Conservation (phyloP, 148 eudicot genomes). For the Cornus florida region DNA sequence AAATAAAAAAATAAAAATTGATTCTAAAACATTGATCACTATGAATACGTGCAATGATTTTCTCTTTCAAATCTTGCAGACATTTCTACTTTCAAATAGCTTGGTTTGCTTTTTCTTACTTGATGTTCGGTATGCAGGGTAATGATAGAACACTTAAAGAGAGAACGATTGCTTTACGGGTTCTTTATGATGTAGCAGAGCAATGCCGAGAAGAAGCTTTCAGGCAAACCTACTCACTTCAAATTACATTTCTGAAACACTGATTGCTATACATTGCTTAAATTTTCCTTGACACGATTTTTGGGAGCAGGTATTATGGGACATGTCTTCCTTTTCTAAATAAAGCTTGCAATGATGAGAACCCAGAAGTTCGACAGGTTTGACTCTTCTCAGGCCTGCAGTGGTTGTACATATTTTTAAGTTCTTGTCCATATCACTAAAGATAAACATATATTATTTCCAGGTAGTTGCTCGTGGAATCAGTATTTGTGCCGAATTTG, state of each 20-base stretch:
- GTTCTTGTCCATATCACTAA: background rate
- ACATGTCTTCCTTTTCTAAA: slow-evolving; percentile 46
- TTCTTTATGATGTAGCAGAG: slow-evolving; percentile 48
- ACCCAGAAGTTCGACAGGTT: slow-evolving; percentile 50
- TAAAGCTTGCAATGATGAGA: slow-evolving; percentile 51
- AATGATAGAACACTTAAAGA: slow-evolving; percentile 49
- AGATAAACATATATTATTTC: background rate
- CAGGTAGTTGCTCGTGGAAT: slow-evolving; percentile 56
- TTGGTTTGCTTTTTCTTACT: background rate
- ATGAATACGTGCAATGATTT: no score
- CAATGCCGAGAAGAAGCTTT: slow-evolving; percentile 46
- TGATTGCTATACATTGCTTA: background rate
- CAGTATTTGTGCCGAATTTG: slow-evolving; percentile 50
- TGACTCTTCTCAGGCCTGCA: background rate
- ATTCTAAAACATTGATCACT: no score
- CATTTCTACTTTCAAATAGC: background rate
- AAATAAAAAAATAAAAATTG: no score
- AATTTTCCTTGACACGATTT: slow-evolving; percentile 3
- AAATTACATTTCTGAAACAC: background rate
- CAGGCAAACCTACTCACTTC: slow-evolving; percentile 19
- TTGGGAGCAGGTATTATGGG: slow-evolving; percentile 42
- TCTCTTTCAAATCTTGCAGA: no score
- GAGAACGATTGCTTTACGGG: slow-evolving; percentile 45
- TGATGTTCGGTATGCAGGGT: slow-evolving; percentile 19
- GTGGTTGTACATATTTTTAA: background rate